phyloP scores from a whole-genome alignment of 371 early-diverging fungal species.

The Apophysomyces elegans region DNA sequence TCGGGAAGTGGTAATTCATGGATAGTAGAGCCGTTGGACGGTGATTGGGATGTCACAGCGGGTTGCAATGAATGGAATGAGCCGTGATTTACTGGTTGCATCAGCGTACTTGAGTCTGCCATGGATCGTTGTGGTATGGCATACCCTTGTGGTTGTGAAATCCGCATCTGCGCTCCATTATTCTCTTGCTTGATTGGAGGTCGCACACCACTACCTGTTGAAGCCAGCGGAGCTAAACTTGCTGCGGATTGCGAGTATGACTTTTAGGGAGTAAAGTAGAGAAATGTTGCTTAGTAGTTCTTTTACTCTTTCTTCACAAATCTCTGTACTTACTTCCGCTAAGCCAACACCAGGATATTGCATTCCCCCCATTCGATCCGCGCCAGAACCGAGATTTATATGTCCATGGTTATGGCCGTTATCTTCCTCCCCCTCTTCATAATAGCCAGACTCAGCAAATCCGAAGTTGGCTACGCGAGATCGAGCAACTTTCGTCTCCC shows the following conservation, averaged over 20 bases:
- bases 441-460: constrained; percentile 51
- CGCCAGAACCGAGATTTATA: constrained; percentile 9
- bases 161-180: not conserved
- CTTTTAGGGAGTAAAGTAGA: constrained; percentile 4
- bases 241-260: constrained; percentile 37
- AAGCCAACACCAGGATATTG: constrained; percentile 38
- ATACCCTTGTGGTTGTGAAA: constrained; percentile 21
- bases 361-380: constrained; percentile 20
- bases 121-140: constrained; percentile 12
- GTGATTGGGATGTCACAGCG: not conserved
- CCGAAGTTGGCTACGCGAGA: constrained; percentile 80
- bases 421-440: constrained; percentile 41
- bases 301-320: not conserved
- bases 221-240: constrained; percentile 49
- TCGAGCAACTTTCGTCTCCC: constrained; percentile 84
- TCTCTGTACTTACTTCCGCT: not conserved
- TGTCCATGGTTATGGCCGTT: constrained; percentile 16
- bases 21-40: not conserved
- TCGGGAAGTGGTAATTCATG: constrained; percentile 1
- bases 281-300: not conserved
- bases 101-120: constrained; percentile 7
- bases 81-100: constrained; percentile 11
- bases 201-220: constrained; percentile 28
- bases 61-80: constrained; percentile 20
- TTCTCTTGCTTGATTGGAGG: constrained; percentile 2